phyloP scores from a whole-genome alignment of 2,329 filamentous ascomycete species.

The Lizonia empirigonia region DNA sequence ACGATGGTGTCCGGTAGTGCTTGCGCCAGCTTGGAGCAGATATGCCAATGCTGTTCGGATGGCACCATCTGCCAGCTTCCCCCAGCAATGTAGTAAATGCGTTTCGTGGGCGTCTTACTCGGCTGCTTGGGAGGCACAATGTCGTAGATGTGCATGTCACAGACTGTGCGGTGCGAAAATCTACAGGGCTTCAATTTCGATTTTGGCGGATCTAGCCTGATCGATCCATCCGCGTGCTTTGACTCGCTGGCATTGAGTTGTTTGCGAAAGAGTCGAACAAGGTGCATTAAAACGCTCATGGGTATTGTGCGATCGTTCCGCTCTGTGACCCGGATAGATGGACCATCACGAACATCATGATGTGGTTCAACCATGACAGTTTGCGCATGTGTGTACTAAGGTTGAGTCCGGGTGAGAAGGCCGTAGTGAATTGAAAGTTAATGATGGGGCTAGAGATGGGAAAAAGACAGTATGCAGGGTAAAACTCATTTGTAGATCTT shows the following conservation, averaged over 20 bases:
- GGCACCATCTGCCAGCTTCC: slow-evolving; percentile 63
- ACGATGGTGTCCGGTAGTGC: slow-evolving; percentile 51
- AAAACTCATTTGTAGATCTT: neutral
- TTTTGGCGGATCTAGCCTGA: slow-evolving; percentile 46
- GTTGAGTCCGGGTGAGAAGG: no score
- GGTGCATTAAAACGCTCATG: slow-evolving; percentile 47
- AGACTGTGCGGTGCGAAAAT: slow-evolving; percentile 50
- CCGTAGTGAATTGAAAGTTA: neutral
- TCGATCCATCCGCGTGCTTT: slow-evolving; percentile 50
- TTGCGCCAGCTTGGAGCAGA: slow-evolving; percentile 54
- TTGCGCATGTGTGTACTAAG: neutral
- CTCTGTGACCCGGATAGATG: slow-evolving; percentile 42
- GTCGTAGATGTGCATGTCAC: slow-evolving; percentile 56
- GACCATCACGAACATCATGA: slow-evolving; percentile 7
- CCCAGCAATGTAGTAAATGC: slow-evolving; percentile 62
- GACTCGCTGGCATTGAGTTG: slow-evolving; percentile 39
- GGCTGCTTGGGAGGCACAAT: slow-evolving; percentile 33
- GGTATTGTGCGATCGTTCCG: slow-evolving; percentile 49
- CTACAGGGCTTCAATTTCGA: slow-evolving; percentile 42
- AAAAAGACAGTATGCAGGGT: neutral
- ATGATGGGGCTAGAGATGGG: neutral
- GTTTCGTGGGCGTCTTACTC: slow-evolving; percentile 28
- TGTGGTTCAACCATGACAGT: slow-evolving; percentile 9
- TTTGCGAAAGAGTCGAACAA: slow-evolving; percentile 47
- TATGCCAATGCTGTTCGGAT: slow-evolving; percentile 58